A percentile compares a stretch with the other conserved stretches of the same genome.
Evolutionary conservation across 345 rosid species (phyloP).

Genomic region (Camelina neglecta): DNA sequence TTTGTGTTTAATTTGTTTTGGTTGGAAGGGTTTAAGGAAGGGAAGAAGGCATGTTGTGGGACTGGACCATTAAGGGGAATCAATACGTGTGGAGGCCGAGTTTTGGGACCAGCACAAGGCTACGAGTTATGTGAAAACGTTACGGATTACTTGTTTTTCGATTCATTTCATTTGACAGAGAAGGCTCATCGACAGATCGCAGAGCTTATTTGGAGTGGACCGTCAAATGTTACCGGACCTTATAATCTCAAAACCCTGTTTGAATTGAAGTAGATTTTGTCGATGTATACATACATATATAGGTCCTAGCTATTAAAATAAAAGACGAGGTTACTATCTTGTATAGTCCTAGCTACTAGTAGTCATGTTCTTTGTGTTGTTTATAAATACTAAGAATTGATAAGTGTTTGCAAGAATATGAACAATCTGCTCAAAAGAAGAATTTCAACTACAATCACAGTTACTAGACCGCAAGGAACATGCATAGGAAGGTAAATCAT

Average conservation of each 20-base stretch:
- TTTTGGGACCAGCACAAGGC: slow-evolving; percentile 1
- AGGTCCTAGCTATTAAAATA: slow-evolving; percentile 5
- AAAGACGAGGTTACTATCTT: not conserved
- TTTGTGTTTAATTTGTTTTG: not conserved
- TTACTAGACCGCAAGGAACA: not conserved
- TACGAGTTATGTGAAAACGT: not conserved
- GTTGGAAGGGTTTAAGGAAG: slow-evolving; percentile 45
- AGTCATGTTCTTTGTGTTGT: slow-evolving; percentile 8
- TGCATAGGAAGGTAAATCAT: not conserved
- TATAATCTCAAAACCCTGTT: slow-evolving; percentile 45
- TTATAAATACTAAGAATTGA: not conserved
- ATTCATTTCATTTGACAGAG: not conserved
- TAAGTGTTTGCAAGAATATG: not conserved
- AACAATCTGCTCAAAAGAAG: not conserved
- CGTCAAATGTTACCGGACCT: slow-evolving; percentile 33
- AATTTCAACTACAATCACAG: not conserved
- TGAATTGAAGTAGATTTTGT: slow-evolving; percentile 18
- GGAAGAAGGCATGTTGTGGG: slow-evolving; percentile 47
- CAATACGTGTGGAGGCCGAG: slow-evolving; percentile 38
- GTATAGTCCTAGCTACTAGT: not conserved
- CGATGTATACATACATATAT: not conserved
- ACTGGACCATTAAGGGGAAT: slow-evolving; percentile 44
- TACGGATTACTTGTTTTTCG: not conserved
- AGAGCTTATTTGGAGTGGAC: slow-evolving; percentile 50
- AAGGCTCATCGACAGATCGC: not conserved